These are phyloP conservation scores for Flaveria trinervia DNA, from an alignment of 129 eudicot genomes.

Conservation along the genomic window DNA sequence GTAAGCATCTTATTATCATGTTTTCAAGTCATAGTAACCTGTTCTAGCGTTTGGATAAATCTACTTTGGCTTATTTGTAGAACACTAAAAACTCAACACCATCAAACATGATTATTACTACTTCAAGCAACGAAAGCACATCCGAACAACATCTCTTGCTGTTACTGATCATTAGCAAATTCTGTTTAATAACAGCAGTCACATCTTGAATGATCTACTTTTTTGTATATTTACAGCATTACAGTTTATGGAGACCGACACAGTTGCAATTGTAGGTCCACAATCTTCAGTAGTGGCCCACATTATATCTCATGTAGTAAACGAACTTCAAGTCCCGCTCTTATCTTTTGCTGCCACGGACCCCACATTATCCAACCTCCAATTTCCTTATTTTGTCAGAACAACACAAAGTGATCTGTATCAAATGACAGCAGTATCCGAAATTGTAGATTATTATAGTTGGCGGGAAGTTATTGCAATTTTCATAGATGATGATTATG, in stretches of 20 bases:
- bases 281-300: conserved; percentile 93
- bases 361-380: conserved; percentile 80
- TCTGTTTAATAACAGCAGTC: not conserved
- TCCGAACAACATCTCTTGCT: conserved; percentile 6
- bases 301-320: conserved; percentile 57
- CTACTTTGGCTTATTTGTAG: conserved; percentile 3
- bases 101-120: too few relatives aligned
- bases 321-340: conserved; percentile 84
- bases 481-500: conserved; percentile 83
- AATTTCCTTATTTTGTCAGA: conserved; percentile 76
- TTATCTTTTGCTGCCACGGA: conserved; percentile 92
- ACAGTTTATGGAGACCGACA: conserved; percentile 74
- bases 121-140: not conserved
- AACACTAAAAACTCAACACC: too few relatives aligned
- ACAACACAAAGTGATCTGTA: conserved; percentile 76
- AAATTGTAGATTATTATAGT: conserved; percentile 56
- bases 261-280: conserved; percentile 84
- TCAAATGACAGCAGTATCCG: conserved; percentile 87
- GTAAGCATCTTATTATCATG: not conserved
- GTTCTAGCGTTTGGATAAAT: not conserved
- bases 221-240: conserved; percentile 55
- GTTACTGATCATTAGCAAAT: not conserved
- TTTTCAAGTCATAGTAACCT: not conserved
- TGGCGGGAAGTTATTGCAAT: conserved; percentile 79
- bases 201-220: conserved; percentile 7